Evolutionary conservation across 2,329 filamentous ascomycete genomes (phyloP).

Genomic region (Colletotrichum sidae): DNA sequence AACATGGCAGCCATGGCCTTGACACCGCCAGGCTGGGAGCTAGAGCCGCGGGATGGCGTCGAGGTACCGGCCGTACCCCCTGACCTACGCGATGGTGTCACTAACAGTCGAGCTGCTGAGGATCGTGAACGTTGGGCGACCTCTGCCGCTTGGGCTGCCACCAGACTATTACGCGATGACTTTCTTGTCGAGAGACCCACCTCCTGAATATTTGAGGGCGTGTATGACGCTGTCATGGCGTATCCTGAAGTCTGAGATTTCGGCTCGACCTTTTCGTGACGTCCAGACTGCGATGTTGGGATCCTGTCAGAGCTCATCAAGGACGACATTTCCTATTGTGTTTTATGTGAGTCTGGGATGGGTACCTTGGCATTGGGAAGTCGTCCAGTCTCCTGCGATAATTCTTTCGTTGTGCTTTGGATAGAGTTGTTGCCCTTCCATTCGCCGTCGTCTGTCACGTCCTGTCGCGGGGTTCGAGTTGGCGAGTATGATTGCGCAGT

Average conservation of each 20-base stretch:
- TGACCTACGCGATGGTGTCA: conserved; percentile 12
- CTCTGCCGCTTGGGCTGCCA: conserved; percentile 25
- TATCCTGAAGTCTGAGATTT: neutral
- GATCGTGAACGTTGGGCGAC: conserved; percentile 24
- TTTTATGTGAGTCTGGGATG: neutral
- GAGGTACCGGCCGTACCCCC: neutral
- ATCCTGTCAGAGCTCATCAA: neutral
- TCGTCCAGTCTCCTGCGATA: neutral
- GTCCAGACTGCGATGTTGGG: neutral
- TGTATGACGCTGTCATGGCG: neutral
- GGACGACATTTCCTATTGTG: conserved; percentile 20
- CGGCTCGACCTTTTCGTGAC: neutral
- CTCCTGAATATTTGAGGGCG: neutral
- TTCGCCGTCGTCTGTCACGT: neutral
- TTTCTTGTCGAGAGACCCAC: neutral
- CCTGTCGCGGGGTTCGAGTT: conserved; percentile 1
- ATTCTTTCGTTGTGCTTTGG: conserved; percentile 29
- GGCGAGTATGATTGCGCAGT: neutral
- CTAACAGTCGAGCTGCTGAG: conserved; percentile 7
- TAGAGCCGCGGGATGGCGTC: conserved; percentile 36
- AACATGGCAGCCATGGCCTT: conserved; percentile 66
- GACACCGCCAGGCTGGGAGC: conserved; percentile 50
- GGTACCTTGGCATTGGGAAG: neutral
- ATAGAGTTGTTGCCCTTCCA: conserved; percentile 13
- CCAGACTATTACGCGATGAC: conserved; percentile 11